Evolutionary conservation across 2,329 filamentous ascomycete species (phyloP).

Genomic region (Diplodia intermedia): DNA sequence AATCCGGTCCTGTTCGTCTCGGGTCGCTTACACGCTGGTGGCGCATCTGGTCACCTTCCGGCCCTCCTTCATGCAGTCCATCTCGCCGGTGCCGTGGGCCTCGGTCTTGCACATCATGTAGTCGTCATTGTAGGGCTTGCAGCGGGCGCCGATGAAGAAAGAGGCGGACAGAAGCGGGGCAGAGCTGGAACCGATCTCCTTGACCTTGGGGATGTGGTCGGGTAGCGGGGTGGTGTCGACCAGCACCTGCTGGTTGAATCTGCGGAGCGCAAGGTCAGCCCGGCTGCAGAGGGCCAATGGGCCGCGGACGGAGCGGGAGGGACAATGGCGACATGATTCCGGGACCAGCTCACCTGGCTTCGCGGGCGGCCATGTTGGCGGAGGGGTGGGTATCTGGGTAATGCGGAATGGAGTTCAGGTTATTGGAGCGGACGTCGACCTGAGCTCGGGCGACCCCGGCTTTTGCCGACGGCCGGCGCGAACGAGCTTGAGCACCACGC

Average conservation of each 20-base stretch:
- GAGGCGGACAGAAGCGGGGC: slow-evolving; percentile 89
- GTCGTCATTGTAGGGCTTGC: slow-evolving; percentile 96
- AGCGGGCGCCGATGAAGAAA: slow-evolving; percentile 96
- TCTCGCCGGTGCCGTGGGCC: slow-evolving; percentile 85
- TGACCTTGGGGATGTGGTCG: slow-evolving; percentile 86
- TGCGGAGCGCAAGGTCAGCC: slow-evolving; percentile 50
- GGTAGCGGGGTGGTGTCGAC: slow-evolving; percentile 96
- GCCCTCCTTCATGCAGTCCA: slow-evolving; percentile 95
- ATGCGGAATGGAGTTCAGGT: slow-evolving; percentile 31
- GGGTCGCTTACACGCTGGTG: slow-evolving; percentile 76
- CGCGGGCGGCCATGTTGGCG: slow-evolving; percentile 65
- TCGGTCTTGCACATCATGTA: slow-evolving; percentile 99
- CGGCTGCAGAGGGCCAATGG: slow-evolving; percentile 37
- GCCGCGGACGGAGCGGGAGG: slow-evolving; percentile 1
- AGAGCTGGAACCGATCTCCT: slow-evolving; percentile 91
- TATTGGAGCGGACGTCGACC: slow-evolving; percentile 32
- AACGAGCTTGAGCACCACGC: slow-evolving; percentile 27
- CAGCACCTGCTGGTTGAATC: slow-evolving; percentile 93
- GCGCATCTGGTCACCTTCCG: slow-evolving; percentile 96
- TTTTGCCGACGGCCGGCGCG: slow-evolving; percentile 16
- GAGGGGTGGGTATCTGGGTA: slow-evolving; percentile 34
- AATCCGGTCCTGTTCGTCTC: not conserved
- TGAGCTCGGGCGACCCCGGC: slow-evolving; percentile 16
- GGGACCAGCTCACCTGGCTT: slow-evolving; percentile 60
- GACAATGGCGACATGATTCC: slow-evolving; percentile 21